Evolutionary conservation across 225 moss, liverwort and hornwort genomes (phyloP).

Genomic region (Physcomitrellopsis africana): DNA sequence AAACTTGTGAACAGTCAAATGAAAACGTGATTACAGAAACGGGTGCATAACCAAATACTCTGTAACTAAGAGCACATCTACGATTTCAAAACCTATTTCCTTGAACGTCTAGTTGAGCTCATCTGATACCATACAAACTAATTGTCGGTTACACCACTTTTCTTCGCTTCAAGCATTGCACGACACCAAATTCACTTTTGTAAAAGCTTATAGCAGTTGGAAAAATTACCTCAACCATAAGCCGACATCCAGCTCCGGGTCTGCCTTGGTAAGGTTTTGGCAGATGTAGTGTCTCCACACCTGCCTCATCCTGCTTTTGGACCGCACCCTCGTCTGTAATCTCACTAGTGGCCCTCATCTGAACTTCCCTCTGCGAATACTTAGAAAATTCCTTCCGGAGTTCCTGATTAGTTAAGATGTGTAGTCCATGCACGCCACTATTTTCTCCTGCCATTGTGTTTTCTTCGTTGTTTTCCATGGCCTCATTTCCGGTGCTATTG

Average conservation of each 20-base stretch:
- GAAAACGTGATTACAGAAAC: too few species aligned
- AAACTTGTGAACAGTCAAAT: too few species aligned
- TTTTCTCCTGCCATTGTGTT: neutral
- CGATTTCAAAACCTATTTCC: too few species aligned
- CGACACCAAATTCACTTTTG: neutral
- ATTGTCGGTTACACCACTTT: neutral
- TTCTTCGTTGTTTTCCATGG: neutral
- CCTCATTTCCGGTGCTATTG: neutral
- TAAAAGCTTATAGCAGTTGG: neutral
- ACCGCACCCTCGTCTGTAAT: conserved; percentile 47
- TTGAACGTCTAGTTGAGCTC: too few species aligned
- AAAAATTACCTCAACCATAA: conserved; percentile 72
- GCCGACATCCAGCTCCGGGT: conserved; percentile 72
- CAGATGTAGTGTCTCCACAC: conserved; percentile 42
- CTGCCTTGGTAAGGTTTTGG: conserved; percentile 64
- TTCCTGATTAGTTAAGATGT: conserved; percentile 29
- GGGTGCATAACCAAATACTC: too few species aligned
- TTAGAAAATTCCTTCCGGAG: neutral
- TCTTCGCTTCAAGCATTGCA: neutral
- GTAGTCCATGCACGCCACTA: conserved; percentile 28
- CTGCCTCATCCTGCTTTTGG: conserved; percentile 30
- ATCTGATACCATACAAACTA: neutral
- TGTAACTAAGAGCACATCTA: too few species aligned
- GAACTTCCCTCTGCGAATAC: conserved; percentile 6
- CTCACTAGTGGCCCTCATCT: conserved; percentile 29